Conservation (phyloP, 2,329 filamentous ascomycete species). For the Sordariomycetes sp. region DNA sequence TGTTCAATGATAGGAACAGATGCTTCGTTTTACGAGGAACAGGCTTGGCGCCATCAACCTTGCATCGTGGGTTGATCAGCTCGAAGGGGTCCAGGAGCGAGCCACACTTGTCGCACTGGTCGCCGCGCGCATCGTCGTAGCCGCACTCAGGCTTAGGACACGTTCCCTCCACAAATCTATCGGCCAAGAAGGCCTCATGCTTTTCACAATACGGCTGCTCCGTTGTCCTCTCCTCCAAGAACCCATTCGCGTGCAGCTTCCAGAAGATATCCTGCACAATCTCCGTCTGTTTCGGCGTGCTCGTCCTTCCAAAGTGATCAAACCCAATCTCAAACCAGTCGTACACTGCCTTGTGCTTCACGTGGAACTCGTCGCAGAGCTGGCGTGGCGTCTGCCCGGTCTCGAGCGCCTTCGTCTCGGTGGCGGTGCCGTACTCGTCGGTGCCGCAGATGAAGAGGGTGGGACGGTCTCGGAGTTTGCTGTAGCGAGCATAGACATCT, state of each 20-base stretch:
- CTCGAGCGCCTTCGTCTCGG: conserved; percentile 90
- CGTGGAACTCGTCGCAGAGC: conserved; percentile 88
- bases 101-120: conserved; percentile 70
- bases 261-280: conserved; percentile 90
- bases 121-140: conserved; percentile 61
- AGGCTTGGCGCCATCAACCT: conserved; percentile 77
- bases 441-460: conserved; percentile 78
- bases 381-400: conserved; percentile 74
- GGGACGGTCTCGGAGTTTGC: conserved; percentile 67
- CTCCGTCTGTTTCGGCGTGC: conserved; percentile 78
- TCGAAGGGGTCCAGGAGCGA: conserved; percentile 63
- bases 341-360: conserved; percentile 83
- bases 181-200: conserved; percentile 70
- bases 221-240: conserved; percentile 76
- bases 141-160: conserved; percentile 66
- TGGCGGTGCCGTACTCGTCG: conserved; percentile 96
- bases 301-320: conserved; percentile 90
- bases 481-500: conserved; percentile 77
- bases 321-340: conserved; percentile 95
- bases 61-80: conserved; percentile 80
- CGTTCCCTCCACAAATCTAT: conserved; percentile 74
- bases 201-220: conserved; percentile 84
- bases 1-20: conserved; percentile 79
- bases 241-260: conserved; percentile 82
- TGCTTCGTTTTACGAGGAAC: conserved; percentile 80